Evolutionary conservation across 2,329 filamentous ascomycete species (phyloP).

Genomic region (Ophidiomyces ophidiicola): DNA sequence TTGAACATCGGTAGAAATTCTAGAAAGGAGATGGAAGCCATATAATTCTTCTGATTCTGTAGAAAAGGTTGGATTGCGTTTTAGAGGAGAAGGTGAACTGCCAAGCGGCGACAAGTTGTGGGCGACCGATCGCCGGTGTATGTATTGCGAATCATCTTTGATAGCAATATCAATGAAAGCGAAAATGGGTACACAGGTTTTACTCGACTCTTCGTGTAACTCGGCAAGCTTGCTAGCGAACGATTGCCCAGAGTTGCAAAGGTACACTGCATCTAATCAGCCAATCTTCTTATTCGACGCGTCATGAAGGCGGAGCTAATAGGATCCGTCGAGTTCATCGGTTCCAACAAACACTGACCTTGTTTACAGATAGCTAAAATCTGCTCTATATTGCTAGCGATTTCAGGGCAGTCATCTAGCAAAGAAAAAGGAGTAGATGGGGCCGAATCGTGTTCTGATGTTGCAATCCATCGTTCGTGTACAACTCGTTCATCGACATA

Average conservation of each 20-base stretch:
- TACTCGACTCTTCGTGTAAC: constrained; percentile 35
- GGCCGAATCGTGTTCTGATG: constrained; percentile 20
- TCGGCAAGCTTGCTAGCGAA: constrained; percentile 43
- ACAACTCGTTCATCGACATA: constrained; percentile 37
- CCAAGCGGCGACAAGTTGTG: neutral
- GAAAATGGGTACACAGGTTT: constrained; percentile 38
- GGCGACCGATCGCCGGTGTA: constrained; percentile 4
- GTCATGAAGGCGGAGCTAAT: constrained; percentile 4
- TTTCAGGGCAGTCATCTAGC: constrained; percentile 33
- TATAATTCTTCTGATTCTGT: constrained; percentile 37
- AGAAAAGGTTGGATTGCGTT: constrained; percentile 32
- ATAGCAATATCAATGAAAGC: constrained; percentile 44
- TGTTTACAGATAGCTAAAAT: constrained; percentile 42
- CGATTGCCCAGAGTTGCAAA: constrained; percentile 42
- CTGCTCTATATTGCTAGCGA: constrained; percentile 38
- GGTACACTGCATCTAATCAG: constrained; percentile 35
- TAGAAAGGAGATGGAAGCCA: constrained; percentile 37
- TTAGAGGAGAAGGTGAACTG: constrained; percentile 20
- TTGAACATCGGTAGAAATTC: constrained; percentile 40
- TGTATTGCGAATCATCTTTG: constrained; percentile 26
- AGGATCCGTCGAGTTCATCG: too few relatives aligned
- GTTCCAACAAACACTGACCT: constrained; percentile 41
- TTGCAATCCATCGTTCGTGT: constrained; percentile 34
- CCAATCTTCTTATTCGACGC: neutral
- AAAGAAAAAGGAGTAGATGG: constrained; percentile 19